A percentile compares a stretch with the other conserved stretches of the same genome.
phyloP scores from a whole-genome alignment of 768 basidiomycete genomes.

The Glaciozyma martinii region DNA sequence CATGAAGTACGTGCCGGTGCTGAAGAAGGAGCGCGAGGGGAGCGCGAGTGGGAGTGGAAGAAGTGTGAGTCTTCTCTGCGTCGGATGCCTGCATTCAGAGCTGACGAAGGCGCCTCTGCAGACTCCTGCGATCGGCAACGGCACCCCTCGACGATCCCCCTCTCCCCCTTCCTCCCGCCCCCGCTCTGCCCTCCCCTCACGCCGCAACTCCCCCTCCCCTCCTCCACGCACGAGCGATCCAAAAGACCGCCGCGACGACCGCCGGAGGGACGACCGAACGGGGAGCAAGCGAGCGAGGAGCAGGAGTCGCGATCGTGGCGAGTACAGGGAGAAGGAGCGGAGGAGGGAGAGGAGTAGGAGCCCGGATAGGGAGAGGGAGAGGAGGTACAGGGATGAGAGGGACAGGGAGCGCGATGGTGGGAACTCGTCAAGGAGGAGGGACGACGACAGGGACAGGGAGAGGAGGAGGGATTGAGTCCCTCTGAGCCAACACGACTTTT shows the following conservation, averaged over 20 bases:
- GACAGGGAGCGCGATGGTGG: neutral
- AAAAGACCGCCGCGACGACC: no score
- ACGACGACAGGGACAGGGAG: neutral
- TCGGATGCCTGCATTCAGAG: neutral
- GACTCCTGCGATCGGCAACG: neutral
- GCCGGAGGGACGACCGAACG: no score
- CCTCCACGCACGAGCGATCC: no score
- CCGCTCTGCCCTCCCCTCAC: no score
- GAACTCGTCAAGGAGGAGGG: neutral
- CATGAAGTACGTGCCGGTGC: conserved; percentile 71
- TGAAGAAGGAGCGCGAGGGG: conserved; percentile 53
- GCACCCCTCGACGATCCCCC: no score
- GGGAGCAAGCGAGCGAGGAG: neutral
- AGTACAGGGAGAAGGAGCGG: neutral
- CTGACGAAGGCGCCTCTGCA: neutral
- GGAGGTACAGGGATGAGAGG: neutral
- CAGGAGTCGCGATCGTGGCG: neutral
- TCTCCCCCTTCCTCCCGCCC: no score
- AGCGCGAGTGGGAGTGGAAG: neutral
- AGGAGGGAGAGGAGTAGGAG: neutral
- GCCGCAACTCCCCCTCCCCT: no score
- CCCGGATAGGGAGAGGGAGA: neutral
- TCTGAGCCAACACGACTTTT: no score
- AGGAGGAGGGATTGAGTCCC: neutral
- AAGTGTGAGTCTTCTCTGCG: neutral